Conservation (phyloP, 305 asterid species). For the Fraxinus sp. region DNA sequence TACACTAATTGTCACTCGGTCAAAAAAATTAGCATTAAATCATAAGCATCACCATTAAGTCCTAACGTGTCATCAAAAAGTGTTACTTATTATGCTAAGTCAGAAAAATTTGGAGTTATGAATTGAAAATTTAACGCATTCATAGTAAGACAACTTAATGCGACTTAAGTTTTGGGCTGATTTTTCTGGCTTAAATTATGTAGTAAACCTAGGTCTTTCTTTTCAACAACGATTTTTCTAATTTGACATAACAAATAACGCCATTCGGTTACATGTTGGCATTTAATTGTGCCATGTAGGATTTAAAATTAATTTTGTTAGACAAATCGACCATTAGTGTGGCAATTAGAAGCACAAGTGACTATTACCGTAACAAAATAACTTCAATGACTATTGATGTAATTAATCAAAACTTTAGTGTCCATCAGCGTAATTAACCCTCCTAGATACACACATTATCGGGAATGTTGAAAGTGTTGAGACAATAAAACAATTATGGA, state of each 20-base stretch:
- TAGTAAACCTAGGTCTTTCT: background rate
- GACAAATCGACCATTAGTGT: background rate
- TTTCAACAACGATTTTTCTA: background rate
- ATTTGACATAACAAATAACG: background rate
- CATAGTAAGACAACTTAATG: background rate
- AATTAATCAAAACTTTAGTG: background rate
- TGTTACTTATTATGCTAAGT: background rate
- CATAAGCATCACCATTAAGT: background rate
- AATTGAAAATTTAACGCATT: background rate
- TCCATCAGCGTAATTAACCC: background rate
- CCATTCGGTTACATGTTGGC: background rate
- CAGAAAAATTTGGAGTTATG: background rate
- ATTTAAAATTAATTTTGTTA: too few relatives aligned
- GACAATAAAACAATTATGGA: background rate
- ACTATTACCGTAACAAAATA: too few relatives aligned
- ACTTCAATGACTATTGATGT: background rate
- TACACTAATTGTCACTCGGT: background rate
- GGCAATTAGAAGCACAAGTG: background rate
- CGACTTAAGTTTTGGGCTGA: background rate
- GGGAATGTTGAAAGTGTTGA: background rate
- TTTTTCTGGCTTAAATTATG: background rate
- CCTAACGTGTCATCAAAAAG: background rate
- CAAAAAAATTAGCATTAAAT: background rate
- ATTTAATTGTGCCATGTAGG: background rate
- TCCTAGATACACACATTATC: background rate